phyloP scores from a whole-genome alignment of 768 basidiomycete genomes.

The Multifurca ochricompacta region DNA sequence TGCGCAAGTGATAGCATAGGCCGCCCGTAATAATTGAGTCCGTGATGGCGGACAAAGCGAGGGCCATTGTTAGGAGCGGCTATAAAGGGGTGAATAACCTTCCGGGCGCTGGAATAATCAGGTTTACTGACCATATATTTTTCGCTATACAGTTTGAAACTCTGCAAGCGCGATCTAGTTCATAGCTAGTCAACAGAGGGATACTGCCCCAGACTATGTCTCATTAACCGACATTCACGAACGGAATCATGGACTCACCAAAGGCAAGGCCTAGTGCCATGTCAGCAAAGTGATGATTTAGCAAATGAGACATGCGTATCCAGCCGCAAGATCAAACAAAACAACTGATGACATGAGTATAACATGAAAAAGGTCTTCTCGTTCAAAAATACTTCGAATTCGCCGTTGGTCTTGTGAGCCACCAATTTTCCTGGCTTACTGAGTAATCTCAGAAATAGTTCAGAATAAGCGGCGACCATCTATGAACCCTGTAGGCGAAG shows the following conservation, averaged over 20 bases:
- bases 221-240: neutral
- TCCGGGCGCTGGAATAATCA: neutral
- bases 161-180: neutral
- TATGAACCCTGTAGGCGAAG: slow-evolving; percentile 11
- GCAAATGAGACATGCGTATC: neutral
- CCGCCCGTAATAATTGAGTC: slow-evolving; percentile 7
- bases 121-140: slow-evolving; percentile 2
- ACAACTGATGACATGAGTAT: neutral
- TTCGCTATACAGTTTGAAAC: too few species aligned
- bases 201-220: neutral
- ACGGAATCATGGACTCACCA: neutral
- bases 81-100: neutral
- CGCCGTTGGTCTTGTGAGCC: slow-evolving; percentile 9
- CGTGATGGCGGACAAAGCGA: slow-evolving; percentile 9
- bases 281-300: neutral
- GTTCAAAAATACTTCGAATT: neutral
- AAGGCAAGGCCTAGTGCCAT: neutral
- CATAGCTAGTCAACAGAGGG: neutral
- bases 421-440: slow-evolving; percentile 17
- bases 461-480: neutral
- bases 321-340: neutral
- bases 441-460: neutral
- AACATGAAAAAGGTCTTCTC: neutral
- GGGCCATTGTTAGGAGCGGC: slow-evolving; percentile 5
- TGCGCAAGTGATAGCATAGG: slow-evolving; percentile 16